Base-by-base conservation (phyloP, 2,329 filamentous ascomycete species). In the Diaporthe eres region DNA sequence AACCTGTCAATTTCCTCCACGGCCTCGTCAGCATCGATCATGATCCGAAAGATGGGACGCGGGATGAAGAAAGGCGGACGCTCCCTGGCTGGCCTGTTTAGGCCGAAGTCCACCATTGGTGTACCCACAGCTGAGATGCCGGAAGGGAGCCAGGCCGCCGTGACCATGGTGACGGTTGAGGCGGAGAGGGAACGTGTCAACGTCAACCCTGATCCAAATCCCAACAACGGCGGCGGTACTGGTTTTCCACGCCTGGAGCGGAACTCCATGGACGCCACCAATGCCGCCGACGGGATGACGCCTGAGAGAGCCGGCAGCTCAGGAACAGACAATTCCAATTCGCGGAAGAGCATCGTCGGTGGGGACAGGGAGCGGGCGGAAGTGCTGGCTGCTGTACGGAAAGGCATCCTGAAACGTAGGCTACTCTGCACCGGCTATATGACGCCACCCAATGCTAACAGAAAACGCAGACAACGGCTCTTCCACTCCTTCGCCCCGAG, bases 31-130 rank as follows among this genome's bases (percentile, higher is more conserved):
- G 95, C 95, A 47, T 97, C 95, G 42, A 92, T 97, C 80, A 97
- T 97, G 95, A 94, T 99, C 79, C 92, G 97, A 72, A 99, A 99
- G 87, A 99, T 99, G 97, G 97, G 97, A 74, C 95, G 95, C 78
- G 96, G 96, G n/a, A 94, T 98, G 92, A 98, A 98, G 90, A 97
- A 97, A 85, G 93, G 95, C 71, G 94, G 94, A 25, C 91, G 96
- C 65, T 98, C 96, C 34, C 91, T 99, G 72, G 97, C 97, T 79
- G 97, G 97, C 37, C 88, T 99, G 10, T 99, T 99, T 87, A 90
- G 97, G 77, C 96, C 97, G 0, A 99, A 98, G 84, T 98, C 96
- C 1, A 89, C 98, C 22, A 90, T 96, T 80, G 96, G 95, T 44
- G 92, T 93, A 28, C 91, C 94, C 25, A 89, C 92, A 44, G 91